Base-by-base conservation (phyloP, 306 rosid species). In the Gastrolobium bilobum region DNA sequence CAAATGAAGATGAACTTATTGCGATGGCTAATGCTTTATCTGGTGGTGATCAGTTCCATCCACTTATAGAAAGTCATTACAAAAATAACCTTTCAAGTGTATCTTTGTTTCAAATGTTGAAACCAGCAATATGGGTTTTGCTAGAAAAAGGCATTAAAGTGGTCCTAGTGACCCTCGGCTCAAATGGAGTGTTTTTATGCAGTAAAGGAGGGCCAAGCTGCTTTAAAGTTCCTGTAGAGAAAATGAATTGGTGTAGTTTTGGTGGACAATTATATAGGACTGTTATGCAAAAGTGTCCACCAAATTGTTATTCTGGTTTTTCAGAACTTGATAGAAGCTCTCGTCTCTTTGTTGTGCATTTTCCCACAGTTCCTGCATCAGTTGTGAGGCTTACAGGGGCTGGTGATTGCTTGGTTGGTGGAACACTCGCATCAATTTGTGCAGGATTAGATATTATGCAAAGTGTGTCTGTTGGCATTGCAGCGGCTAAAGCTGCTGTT, bases 351-450 rank as follows among this genome's bases (percentile, higher is more conserved):
- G 97, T 91, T 4, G 42, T 92, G 76, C 99, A 92, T 77, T 90
- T 94, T 48, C 99, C 97, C 4, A 80, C 99, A 2, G 84, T 91
- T 73, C 88, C 92, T 30, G 95, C 97, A 31, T 84, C 93, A 30
- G 97, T 92, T 62, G 88, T 87, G 86, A 91, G 93, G 88, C 89
- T 91, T 60, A 89, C 92, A 0, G 97, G 97, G 26, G 97, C 97
- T 3, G 99, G 99, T 56, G 99, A 94, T 90, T 92, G 99, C 87
- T 87, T 94, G 81, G 97, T 92, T 61, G 99, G 99, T 6, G 97
- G 95, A 64, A 81, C 77, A 20, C 82, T 94, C 61, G 37, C 91
- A 15, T 92, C 99, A 29, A 50, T 89, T 53, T 94, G 95, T 85
- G 87, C 87, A 8, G 97, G 97, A 78, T 90, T 92, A 70, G 87